Evolutionary conservation across 2,329 filamentous ascomycete species (phyloP), one percentile per base, ranked within the genome.

Genomic region (Fusarium sp.): DNA sequence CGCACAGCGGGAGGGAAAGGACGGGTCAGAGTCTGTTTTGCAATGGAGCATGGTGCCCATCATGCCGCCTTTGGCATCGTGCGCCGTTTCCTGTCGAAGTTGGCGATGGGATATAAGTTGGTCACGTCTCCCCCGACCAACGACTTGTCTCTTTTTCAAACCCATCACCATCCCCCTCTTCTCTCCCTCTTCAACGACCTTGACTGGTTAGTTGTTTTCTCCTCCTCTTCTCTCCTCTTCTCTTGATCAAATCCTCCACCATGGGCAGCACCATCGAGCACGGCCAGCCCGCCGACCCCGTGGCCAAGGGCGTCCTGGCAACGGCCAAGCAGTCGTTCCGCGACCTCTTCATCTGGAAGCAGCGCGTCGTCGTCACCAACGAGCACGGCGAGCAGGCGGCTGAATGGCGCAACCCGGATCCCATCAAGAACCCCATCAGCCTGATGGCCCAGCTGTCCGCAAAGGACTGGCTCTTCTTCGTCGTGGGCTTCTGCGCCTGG

Each of bases 401-500:
- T 31, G 91, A 93, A 79, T 94, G 91, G 91, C 88, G 90, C 67
- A 78, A 84, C 18, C 91, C 92, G 1, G 86, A 89, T 46, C 89
- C 87, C 13, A 85, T 94, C 59, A 83, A 86, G 72, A 93, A 95
- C 77, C 93, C 93, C 40, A 82, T 95, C 80, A 88, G 85, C 39
- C 84, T 95, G 31, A 83, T 94, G 66, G 85, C 84, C 30, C 86
- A 90, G 79, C 85, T 96, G 15, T 87, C 85, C 4, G 82, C 83
- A 27, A 88, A 85, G 65, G 90, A 92, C 76, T 95, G 93, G 92
- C 76, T 92, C 15, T 94, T 93, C 82, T 90, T 95, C 81, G 69
- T 92, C 41, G 91, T 94, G 11, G 93, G 92, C 4, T 90, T 95
- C 76, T 80, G 87, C 36, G 90, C 92, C 15, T 95, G 93, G 93